Base-by-base conservation (phyloP, 2,329 filamentous ascomycete species). In the Cladosporium sp. region DNA sequence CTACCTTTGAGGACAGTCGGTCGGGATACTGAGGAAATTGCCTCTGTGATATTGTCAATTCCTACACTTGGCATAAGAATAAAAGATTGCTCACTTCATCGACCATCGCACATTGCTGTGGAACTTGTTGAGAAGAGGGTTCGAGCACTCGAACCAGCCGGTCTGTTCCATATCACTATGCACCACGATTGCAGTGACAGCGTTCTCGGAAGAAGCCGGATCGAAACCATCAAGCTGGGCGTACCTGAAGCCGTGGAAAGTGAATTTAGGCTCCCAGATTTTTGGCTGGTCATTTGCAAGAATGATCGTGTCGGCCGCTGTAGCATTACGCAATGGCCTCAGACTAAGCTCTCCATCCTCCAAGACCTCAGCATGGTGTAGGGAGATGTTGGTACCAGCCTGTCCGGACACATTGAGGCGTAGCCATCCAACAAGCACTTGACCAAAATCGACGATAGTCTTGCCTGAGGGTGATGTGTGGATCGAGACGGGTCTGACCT, bases 1-100 rank as follows among this genome's bases (percentile, higher is more conserved):
- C 21, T 61, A 61, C 59, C 59, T 59, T 68, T 86, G 84, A 0
- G 85, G 85, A 68, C 84, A 87, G 69, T 88, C 86, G 0, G 85
- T 88, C 0, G 85, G 85, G 0, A 88, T 74, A 0, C 80, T 81
- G 3, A 88, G 69, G 69, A 88, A 88, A 69, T 88, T 88, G 0
- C 85, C 85, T 44, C 59, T 61, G 28, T 12, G 14, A 28, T 49
- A 24, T 6, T 7, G 4, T 55, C 12, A 55, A 30, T 34, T n/a
- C 3, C 10, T 30, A 18, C 30, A 32, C 15, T 4, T 21, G 2
- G 12, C 32, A 10, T 32, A 12, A 21, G 14, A 18, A 7, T 47
- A 21, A 34, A 32, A 10, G 7, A 30, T 15, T 24, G 14, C n/a
- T 30, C 59, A 61, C 32, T 81, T 80, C 82, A 87, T 86, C 5